phyloP scores from a whole-genome alignment of 2,329 filamentous ascomycete genomes.

The Colletotrichum tanaceti region DNA sequence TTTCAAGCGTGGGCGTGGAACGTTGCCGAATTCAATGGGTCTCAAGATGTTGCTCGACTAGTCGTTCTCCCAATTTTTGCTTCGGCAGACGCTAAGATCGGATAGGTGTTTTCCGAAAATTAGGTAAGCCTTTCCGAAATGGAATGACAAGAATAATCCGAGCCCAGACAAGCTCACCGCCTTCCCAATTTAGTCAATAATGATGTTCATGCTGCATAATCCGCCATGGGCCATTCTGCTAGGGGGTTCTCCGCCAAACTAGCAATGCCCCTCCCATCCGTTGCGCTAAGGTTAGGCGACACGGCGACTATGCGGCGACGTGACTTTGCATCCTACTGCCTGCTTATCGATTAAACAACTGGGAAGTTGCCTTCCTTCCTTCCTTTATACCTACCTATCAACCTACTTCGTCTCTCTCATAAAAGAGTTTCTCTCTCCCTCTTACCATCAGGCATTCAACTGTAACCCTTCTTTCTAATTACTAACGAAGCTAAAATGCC shows the following conservation, averaged over 20 bases:
- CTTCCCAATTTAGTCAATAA: not conserved
- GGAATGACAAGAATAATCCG: not conserved
- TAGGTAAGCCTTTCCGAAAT: slow-evolving; percentile 17
- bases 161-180: not conserved
- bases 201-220: slow-evolving; percentile 11
- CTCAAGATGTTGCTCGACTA: slow-evolving; percentile 31
- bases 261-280: slow-evolving; percentile 33
- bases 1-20: slow-evolving; percentile 26
- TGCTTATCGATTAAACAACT: slow-evolving; percentile 39
- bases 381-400: not conserved
- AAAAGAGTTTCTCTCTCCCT: too few relatives aligned
- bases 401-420: not conserved
- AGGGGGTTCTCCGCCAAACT: slow-evolving; percentile 30
- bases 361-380: slow-evolving; percentile 26
- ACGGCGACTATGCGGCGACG: slow-evolving; percentile 14
- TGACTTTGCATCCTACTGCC: slow-evolving; percentile 27
- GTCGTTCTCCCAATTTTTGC: slow-evolving; percentile 36
- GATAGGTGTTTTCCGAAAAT: slow-evolving; percentile 20
- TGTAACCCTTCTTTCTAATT: not conserved
- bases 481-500: slow-evolving; percentile 1
- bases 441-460: too few relatives aligned
- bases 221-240: slow-evolving; percentile 13
- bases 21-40: slow-evolving; percentile 19
- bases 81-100: slow-evolving; percentile 31
- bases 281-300: slow-evolving; percentile 21